Base-by-base conservation (phyloP, 2,329 filamentous ascomycete species). In the Colletotrichum endophyticum region DNA sequence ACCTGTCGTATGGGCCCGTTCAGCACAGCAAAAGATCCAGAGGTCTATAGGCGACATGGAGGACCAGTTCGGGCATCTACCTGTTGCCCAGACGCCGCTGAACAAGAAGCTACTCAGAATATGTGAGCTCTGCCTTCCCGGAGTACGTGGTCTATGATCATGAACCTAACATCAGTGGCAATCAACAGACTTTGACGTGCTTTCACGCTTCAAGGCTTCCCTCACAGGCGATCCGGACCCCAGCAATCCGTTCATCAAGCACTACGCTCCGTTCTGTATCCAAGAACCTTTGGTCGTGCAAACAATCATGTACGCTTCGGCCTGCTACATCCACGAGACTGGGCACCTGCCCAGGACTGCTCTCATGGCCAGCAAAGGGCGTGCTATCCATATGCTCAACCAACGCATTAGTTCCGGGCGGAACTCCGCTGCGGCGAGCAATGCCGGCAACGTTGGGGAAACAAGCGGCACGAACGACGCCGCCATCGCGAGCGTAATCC, bases 301-400 rank as follows among this genome's bases (percentile, higher is more conserved):
- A 64, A 86, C 89, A 11, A 85, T 88, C 44, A 84, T 90, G 6
- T 90, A 88, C 78, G 88, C 88, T 8, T 86, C 89, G 0, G 86
- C 88, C 1, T 89, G 88, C 79, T 90, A 90, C 78, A 83, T 90
- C 34, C 84, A 86, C 49, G 89, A 91, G 78, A 87, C 87, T 1
- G 86, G 87, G 5, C 86, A 88, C 49, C 80, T 90, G 4, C 85
- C 87, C 57, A 86, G 86, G 77, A 82, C 83, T 11, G 83, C 86
- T 6, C 83, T 87, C 13, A 84, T 87, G 78, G 81, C 84, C 11
- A 84, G 88, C 77, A 89, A 88, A 71, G 85, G 84, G 16, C 83
- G 80, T 19, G 86, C 87, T 5, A 87, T 88, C 73, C 81, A 81
- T 53, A 84, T 88, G 81, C 83, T 91, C 36, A 90, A 90, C 77